Base-by-base conservation (phyloP, 352 stramenopile genomes). In the Phytophthora cajani region DNA sequence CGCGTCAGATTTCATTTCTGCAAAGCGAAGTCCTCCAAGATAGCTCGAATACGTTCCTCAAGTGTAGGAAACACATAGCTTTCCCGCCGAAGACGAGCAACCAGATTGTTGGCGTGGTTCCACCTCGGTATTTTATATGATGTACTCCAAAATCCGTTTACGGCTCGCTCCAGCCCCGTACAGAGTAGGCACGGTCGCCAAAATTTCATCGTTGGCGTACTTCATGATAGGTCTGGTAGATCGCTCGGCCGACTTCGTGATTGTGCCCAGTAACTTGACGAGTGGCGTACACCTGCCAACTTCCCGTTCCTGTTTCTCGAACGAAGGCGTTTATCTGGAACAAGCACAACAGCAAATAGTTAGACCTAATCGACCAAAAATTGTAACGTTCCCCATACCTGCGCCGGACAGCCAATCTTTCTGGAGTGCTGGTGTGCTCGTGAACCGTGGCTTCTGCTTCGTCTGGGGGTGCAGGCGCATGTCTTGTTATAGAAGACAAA, bases 111-210 rank as follows among this genome's bases (percentile, higher is more conserved):
- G 5, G 55, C 63, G 32, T 64, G 47, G 54, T 12, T 59, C 55
- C 8, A 55, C 54, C 7, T 21, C 14, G 16, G 40, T 25, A 25
- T 62, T 57, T 36, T 64, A 55, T 8, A n/a, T 47, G 30, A 64
- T 64, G 19, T 64, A 60, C 49, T 56, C 47, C 3, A 70, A 33
- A 60, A 70, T 64, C 7, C 36, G 42, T 12, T 69, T 69, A 21
- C 33, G 19, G 21, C n/a, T 69, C 0, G 54, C 55, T 14, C 47
- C 54, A 27, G 32, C 54, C 10, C 54, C 25, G 27, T 57, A 33
- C 1, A 64, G 47, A 7, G 33, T 64, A 8, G 57, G 54, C 0
- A 60, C 55, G 17, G 40, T 52, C 5, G 21, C 6, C 6, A 60
- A 10, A 17, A 67, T 50, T 27, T 67, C 51, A 3, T 55, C 38